phyloP scores from a whole-genome alignment of 208 protist species.

The Leishmania mexicana region DNA sequence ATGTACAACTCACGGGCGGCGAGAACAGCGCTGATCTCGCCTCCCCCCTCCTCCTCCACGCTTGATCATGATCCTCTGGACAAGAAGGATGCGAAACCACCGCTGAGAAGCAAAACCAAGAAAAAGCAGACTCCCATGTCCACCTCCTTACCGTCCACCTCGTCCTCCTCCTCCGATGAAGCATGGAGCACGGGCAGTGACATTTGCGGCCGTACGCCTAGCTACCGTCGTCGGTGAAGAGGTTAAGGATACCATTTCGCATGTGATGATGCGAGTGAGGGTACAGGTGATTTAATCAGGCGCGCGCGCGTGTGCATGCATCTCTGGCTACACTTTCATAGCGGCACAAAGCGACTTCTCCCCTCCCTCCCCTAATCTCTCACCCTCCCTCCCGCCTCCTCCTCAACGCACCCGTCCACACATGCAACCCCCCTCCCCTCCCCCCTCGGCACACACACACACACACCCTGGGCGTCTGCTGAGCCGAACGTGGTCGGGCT shows the following conservation, averaged over 20 bases:
- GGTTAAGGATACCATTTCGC: not conserved
- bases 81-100: not conserved
- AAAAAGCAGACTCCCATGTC: not conserved
- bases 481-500: not conserved
- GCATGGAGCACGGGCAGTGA: too few relatives aligned
- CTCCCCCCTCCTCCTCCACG: not conserved
- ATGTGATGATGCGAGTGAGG: not conserved
- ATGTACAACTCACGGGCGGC: not conserved
- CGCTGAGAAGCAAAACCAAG: not conserved
- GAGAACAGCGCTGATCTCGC: not conserved
- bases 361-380: not conserved
- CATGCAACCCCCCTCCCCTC: not conserved
- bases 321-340: not conserved
- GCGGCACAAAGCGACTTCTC: not conserved
- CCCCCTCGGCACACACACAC: not conserved
- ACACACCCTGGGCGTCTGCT: not conserved
- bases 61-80: not conserved
- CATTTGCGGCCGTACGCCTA: not conserved
- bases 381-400: not conserved
- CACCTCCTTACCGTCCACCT: not conserved
- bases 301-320: not conserved
- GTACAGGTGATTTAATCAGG: not conserved
- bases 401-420: not conserved
- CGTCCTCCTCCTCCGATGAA: not conserved
- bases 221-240: not conserved